These are phyloP conservation scores for Heritiera fomes DNA, from an alignment of 345 rosid genomes.

Conservation along the genomic window DNA sequence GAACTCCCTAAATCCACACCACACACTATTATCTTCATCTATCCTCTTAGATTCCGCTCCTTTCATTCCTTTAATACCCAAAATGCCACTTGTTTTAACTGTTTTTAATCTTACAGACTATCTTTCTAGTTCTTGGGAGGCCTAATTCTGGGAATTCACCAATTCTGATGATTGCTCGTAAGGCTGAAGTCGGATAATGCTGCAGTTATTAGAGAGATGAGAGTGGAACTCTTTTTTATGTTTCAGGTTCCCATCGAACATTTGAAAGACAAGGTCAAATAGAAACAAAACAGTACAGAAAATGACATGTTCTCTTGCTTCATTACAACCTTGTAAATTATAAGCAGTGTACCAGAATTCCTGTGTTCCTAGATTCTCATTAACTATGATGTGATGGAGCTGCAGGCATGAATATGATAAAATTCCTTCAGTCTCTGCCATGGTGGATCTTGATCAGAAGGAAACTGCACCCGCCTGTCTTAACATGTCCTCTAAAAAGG, in stretches of 20 bases:
- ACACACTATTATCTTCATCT: constrained; percentile 30
- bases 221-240: neutral
- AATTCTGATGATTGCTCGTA: constrained; percentile 9
- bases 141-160: constrained; percentile 27
- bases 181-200: constrained; percentile 31
- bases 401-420: constrained; percentile 42
- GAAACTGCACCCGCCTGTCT: constrained; percentile 36
- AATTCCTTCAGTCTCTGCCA: constrained; percentile 40
- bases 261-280: constrained; percentile 16
- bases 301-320: constrained; percentile 15
- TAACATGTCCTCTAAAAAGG: constrained; percentile 67
- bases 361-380: constrained; percentile 18
- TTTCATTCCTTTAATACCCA: constrained; percentile 22
- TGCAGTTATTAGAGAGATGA: neutral
- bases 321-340: constrained; percentile 11
- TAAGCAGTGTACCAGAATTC: constrained; percentile 11
- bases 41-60: constrained; percentile 6
- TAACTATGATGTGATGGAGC: constrained; percentile 30
- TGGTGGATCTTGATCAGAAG: constrained; percentile 52
- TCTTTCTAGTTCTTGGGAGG: neutral
- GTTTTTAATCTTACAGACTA: neutral
- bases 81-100: constrained; percentile 23
- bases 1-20: constrained; percentile 34
- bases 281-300: constrained; percentile 32
- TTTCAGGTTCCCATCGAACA: constrained; percentile 13